phyloP scores from a whole-genome alignment of 768 basidiomycete species.

The Lanmaoa pseudosensibilis region DNA sequence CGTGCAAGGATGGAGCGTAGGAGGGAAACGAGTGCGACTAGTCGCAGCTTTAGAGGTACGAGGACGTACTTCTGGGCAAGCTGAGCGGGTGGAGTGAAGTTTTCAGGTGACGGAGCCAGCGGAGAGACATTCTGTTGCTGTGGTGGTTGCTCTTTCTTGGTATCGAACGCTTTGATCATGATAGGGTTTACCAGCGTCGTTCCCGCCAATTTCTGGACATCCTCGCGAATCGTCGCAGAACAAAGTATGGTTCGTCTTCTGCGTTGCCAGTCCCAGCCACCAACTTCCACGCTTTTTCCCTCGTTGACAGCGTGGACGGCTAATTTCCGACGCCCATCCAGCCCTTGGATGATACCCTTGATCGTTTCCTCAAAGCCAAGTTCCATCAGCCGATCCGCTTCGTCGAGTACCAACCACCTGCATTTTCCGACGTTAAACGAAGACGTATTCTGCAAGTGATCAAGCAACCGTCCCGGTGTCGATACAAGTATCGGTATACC shows the following conservation, averaged over 20 bases:
- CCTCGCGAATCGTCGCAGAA: conserved; percentile 94
- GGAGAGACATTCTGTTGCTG: conserved; percentile 17
- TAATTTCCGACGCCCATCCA: conserved; percentile 80
- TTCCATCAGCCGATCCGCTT: conserved; percentile 97
- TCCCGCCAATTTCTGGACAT: conserved; percentile 91
- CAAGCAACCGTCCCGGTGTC: conserved; percentile 92
- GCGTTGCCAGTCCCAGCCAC: conserved; percentile 83
- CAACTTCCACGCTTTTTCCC: conserved; percentile 68
- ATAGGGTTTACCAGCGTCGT: conserved; percentile 75
- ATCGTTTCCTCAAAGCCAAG: conserved; percentile 97
- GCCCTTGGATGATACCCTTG: conserved; percentile 78
- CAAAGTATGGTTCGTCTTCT: conserved; percentile 86
- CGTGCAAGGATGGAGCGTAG: conserved; percentile 77
- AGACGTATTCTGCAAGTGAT: conserved; percentile 94
- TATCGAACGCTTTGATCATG: conserved; percentile 74
- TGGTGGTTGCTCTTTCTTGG: conserved; percentile 32
- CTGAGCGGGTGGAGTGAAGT: conserved; percentile 93
- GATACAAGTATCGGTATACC: conserved; percentile 94
- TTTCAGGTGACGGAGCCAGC: conserved; percentile 39
- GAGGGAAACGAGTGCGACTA: conserved; percentile 86
- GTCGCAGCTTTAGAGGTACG: conserved; percentile 89
- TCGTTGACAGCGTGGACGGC: conserved; percentile 66
- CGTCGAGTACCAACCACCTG: conserved; percentile 94
- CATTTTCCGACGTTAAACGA: conserved; percentile 92
- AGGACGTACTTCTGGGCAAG: conserved; percentile 88